phyloP scores from a whole-genome alignment of 495 filamentous ascomycete genomes.

The Penicillium turbatum region DNA sequence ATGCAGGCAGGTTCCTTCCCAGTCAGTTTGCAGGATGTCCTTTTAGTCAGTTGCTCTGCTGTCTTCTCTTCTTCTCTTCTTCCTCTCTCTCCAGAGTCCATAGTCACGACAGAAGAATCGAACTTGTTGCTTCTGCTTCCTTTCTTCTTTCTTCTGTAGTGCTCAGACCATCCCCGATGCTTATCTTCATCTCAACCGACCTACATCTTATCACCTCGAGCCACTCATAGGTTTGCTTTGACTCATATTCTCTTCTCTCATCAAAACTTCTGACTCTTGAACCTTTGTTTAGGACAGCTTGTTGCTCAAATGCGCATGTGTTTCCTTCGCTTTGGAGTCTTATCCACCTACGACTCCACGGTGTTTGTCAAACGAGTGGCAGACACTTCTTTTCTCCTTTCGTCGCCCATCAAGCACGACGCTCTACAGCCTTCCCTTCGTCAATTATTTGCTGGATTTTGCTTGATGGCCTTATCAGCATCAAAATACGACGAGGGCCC shows the following conservation, averaged over 20 bases:
- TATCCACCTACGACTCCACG: slow-evolving; percentile 4
- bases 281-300: not conserved
- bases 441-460: slow-evolving; percentile 2
- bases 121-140: too few relatives aligned
- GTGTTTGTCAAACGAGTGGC: slow-evolving; percentile 2
- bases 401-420: not conserved
- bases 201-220: not conserved
- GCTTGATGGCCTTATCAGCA: not conserved
- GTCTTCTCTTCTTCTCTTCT: too few relatives aligned
- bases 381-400: not conserved
- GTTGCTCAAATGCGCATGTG: slow-evolving; percentile 1
- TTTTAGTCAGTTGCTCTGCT: too few relatives aligned
- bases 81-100: too few relatives aligned
- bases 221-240: not conserved
- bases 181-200: not conserved
- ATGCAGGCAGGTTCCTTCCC: too few relatives aligned
- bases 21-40: too few relatives aligned
- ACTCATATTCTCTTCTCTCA: not conserved
- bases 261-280: too few relatives aligned
- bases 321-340: not conserved
- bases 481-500: not conserved
- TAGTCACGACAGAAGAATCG: too few relatives aligned
- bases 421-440: not conserved
- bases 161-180: too few relatives aligned
- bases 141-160: too few relatives aligned